phyloP scores from a whole-genome alignment of 768 basidiomycete species.

The Leucocoprinus sp. region DNA sequence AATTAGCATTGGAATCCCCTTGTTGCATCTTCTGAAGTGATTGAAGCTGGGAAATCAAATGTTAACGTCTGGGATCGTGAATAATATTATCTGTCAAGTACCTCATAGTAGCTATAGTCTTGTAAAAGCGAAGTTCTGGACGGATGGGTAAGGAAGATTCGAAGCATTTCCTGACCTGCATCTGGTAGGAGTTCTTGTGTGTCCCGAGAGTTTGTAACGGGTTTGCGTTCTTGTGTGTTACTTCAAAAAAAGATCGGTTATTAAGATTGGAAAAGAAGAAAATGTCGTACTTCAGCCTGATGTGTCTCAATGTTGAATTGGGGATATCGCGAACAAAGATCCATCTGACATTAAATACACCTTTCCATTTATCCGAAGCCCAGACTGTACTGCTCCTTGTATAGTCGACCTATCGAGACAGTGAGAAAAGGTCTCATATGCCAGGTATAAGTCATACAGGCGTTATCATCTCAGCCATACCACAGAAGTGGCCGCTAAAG shows the following conservation, averaged over 20 bases:
- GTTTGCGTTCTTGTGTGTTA: constrained; percentile 97
- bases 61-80: neutral
- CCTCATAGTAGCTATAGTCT: constrained; percentile 90
- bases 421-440: neutral
- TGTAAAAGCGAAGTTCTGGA: constrained; percentile 89
- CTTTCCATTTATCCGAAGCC: constrained; percentile 99
- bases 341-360: constrained; percentile 97
- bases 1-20: constrained; percentile 21
- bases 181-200: constrained; percentile 96
- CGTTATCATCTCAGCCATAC: constrained; percentile 97
- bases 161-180: constrained; percentile 93
- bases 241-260: constrained; percentile 27
- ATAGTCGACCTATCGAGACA: constrained; percentile 66
- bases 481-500: constrained; percentile 89
- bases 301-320: constrained; percentile 82
- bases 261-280: neutral
- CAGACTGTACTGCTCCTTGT: constrained; percentile 92
- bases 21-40: constrained; percentile 68
- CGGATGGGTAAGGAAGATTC: constrained; percentile 91
- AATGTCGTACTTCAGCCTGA: constrained; percentile 66
- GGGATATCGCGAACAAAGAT: constrained; percentile 95
- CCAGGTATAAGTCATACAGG: constrained; percentile 43
- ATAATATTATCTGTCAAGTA: constrained; percentile 24
- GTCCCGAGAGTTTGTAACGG: constrained; percentile 96
- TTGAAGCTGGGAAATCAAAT: constrained; percentile 50